These are phyloP conservation scores for Penicillium psychrofluorescens DNA, from an alignment of 495 filamentous ascomycete genomes.

Conservation along the genomic window DNA sequence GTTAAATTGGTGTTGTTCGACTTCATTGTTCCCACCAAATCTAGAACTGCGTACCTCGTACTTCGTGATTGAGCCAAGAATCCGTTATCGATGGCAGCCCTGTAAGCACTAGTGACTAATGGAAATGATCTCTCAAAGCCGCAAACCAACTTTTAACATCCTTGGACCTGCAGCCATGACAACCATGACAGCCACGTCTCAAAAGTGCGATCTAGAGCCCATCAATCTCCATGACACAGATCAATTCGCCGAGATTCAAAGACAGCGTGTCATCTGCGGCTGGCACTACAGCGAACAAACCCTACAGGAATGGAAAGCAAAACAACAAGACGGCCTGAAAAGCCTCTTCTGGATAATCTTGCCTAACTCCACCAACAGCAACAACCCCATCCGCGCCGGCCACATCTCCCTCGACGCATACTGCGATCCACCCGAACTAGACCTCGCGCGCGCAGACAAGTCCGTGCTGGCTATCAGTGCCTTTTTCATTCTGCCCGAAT, in stretches of 20 bases:
- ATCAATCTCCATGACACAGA: conserved; percentile 11
- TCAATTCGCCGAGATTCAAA: conserved; percentile 12
- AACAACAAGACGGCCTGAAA: conserved; percentile 10
- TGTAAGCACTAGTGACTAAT: no score
- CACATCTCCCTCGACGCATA: conserved; percentile 21
- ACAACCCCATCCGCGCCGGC: conserved; percentile 8
- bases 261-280: conserved; percentile 20
- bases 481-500: conserved; percentile 19
- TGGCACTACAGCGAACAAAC: conserved; percentile 11
- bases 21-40: no score
- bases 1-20: no score
- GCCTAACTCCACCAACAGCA: neutral
- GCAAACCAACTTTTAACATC: no score
- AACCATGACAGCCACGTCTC: no score
- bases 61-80: no score
- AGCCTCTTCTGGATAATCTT: conserved; percentile 18
- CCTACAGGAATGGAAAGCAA: conserved; percentile 9
- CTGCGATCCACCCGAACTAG: conserved; percentile 5
- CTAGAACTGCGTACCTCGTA: no score
- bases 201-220: conserved; percentile 12
- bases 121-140: no score
- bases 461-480: conserved; percentile 9
- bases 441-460: conserved; percentile 10
- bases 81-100: no score
- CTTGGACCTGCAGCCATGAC: no score